Percentiles rank a stretch among this genome's conserved stretches.
These are phyloP conservation scores for Pontederia crassipes DNA, from an alignment of 176 grass and related monocot species.

Conservation along the genomic window DNA sequence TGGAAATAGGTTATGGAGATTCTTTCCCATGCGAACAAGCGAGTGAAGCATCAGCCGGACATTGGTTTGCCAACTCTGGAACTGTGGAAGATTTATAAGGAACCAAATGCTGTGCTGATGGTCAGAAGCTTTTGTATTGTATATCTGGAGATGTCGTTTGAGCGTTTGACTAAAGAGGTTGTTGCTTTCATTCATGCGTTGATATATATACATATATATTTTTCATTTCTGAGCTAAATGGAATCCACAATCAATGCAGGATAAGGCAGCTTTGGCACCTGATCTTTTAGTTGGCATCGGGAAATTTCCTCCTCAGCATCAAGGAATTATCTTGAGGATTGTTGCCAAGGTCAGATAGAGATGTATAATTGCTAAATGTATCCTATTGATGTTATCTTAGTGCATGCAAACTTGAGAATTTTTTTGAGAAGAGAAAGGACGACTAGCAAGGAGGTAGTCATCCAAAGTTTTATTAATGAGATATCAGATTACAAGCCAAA, in stretches of 20 bases:
- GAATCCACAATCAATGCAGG: constrained; percentile 32
- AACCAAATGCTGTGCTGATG: constrained; percentile 38
- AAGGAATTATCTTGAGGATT: constrained; percentile 78
- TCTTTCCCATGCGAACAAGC: constrained; percentile 82
- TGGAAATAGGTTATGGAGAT: constrained; percentile 76
- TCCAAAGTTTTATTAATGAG: no score
- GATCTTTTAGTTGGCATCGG: constrained; percentile 69
- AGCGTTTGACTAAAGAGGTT: constrained; percentile 56
- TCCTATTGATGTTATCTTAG: neutral
- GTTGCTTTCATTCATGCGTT: neutral
- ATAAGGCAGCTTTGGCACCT: constrained; percentile 61
- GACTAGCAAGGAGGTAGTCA: no score
- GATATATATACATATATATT: neutral
- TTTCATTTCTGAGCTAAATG: constrained; percentile 1
- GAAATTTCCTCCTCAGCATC: constrained; percentile 64
- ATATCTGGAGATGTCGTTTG: constrained; percentile 94
- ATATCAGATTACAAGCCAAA: no score
- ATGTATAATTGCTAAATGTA: neutral
- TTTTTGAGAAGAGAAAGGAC: no score
- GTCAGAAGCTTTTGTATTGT: constrained; percentile 77
- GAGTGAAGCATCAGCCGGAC: constrained; percentile 70
- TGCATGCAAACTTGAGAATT: no score
- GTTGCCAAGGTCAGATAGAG: constrained; percentile 55
- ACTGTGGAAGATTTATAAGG: constrained; percentile 83
- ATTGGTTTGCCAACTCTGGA: constrained; percentile 71